A percentile compares a stretch with the other conserved stretches of the same genome.
Evolutionary conservation across 2,329 filamentous ascomycete species (phyloP).

Genomic region (Plenodomus lindquistii): DNA sequence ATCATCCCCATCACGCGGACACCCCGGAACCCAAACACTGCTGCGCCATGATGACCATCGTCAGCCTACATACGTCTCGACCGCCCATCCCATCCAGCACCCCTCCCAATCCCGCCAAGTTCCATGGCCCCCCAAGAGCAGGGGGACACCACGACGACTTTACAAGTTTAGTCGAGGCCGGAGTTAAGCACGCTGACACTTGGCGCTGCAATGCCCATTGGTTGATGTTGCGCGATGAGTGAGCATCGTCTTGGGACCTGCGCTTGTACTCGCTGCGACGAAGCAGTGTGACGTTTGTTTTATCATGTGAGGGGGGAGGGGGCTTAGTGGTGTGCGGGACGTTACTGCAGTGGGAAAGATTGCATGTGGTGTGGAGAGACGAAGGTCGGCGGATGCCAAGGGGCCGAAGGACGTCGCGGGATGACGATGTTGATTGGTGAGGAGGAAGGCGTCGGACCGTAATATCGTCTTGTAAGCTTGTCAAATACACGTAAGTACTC

Average conservation of each 20-base stretch:
- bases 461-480: no score
- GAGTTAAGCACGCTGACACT: background rate
- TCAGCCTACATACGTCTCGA: no score
- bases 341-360: no score
- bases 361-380: background rate
- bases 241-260: background rate
- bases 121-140: no score
- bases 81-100: background rate
- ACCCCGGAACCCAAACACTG: background rate
- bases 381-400: background rate
- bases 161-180: background rate
- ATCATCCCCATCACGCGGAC: background rate
- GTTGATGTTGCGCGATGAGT: background rate
- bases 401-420: background rate
- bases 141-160: background rate
- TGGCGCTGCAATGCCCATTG: background rate
- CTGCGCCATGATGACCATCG: background rate
- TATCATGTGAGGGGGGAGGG: no score
- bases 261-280: background rate
- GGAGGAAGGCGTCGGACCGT: no score
- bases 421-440: no score
- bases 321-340: no score
- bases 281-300: background rate
- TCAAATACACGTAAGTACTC: no score
- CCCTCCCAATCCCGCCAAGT: background rate